Evolutionary conservation across 305 asterid species (phyloP).

Genomic region (Plantago rigida): DNA sequence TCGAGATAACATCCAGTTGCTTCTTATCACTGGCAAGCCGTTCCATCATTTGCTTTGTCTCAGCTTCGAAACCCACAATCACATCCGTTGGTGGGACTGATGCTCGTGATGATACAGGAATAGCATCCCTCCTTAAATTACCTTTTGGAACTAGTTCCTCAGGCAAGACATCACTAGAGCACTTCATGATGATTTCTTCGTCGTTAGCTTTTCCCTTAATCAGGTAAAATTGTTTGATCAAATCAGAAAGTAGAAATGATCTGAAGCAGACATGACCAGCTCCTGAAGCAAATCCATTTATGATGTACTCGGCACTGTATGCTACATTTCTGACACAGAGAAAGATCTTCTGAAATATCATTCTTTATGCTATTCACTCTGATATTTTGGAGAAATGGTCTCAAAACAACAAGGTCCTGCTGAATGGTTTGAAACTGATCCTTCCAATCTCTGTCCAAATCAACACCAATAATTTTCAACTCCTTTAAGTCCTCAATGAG

Average conservation of each 20-base stretch:
- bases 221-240: not conserved
- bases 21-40: not conserved
- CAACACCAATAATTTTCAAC: not conserved
- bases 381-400: conserved; percentile 4
- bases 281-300: not conserved
- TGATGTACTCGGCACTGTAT: not conserved
- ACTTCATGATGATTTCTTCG: not conserved
- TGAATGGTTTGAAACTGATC: conserved; percentile 1
- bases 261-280: not conserved
- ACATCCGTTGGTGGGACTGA: conserved; percentile 6
- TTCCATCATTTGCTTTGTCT: not conserved
- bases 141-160: not conserved
- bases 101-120: not conserved
- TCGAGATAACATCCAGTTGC: conserved; percentile 3
- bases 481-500: not conserved
- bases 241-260: not conserved
- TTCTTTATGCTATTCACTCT: not conserved
- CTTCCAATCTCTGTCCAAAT: not conserved
- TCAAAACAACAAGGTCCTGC: not conserved
- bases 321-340: not conserved
- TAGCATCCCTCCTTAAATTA: not conserved
- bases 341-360: not conserved
- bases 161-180: not conserved
- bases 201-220: not conserved
- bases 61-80: conserved; percentile 5